Evolutionary conservation across 192 early-diverging fungal species (phyloP).

Genomic region (Entomortierella lignicola): DNA sequence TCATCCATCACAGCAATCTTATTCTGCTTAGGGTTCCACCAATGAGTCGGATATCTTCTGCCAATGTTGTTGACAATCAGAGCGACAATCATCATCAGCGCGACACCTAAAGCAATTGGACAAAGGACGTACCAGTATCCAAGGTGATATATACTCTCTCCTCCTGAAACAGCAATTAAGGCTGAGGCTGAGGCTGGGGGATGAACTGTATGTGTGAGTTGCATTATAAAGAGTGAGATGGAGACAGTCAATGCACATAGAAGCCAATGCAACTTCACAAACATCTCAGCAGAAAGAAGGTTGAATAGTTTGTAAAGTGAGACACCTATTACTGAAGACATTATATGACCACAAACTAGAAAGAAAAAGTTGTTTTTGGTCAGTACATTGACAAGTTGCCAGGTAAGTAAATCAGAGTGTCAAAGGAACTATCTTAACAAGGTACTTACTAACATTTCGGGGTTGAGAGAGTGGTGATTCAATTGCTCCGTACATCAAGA

Average conservation of each 20-base stretch:
- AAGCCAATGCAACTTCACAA: conserved; percentile 59
- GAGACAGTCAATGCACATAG: conserved; percentile 62
- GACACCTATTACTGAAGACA: conserved; percentile 58
- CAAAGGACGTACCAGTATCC: conserved; percentile 61
- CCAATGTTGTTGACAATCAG: conserved; percentile 64
- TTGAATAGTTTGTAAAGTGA: conserved; percentile 56
- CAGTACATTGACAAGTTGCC: not conserved
- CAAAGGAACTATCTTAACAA: not conserved
- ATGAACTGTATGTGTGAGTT: conserved; percentile 64
- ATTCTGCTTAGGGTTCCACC: conserved; percentile 59
- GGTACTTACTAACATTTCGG: conserved; percentile 58
- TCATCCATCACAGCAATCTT: conserved; percentile 29
- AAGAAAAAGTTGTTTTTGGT: not conserved
- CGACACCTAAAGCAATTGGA: conserved; percentile 55
- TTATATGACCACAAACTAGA: conserved; percentile 56
- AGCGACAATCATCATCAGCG: conserved; percentile 58
- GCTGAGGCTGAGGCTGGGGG: conserved; percentile 67
- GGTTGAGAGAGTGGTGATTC: conserved; percentile 73
- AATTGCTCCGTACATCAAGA: conserved; percentile 70
- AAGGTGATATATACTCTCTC: conserved; percentile 51
- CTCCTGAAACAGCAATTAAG: conserved; percentile 59
- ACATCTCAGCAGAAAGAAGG: conserved; percentile 40
- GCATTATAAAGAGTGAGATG: conserved; percentile 60
- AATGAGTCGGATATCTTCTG: conserved; percentile 63
- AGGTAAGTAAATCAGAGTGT: not conserved